Conservation (phyloP, 257 asterid species). For the Sherardia arvensis region DNA sequence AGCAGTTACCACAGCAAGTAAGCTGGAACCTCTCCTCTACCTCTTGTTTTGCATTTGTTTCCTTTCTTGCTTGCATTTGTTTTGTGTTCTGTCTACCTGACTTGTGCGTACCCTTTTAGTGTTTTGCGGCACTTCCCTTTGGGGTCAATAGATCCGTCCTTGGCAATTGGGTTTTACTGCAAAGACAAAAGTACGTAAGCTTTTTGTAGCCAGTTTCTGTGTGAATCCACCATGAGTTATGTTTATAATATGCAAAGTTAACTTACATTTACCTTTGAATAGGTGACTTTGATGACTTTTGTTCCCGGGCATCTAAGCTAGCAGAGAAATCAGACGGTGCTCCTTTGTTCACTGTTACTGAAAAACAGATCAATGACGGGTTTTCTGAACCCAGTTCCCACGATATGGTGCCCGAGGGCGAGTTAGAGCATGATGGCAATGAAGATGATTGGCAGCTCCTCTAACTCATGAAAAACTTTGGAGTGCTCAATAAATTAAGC, state of each 20-base stretch:
- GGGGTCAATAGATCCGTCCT: slow-evolving; percentile 84
- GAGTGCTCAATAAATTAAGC: not conserved
- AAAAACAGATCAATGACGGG: slow-evolving; percentile 30
- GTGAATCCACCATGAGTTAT: no score
- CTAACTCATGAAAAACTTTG: slow-evolving; percentile 17
- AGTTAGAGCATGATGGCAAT: slow-evolving; percentile 30
- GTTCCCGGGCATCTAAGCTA: slow-evolving; percentile 54
- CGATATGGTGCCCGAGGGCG: slow-evolving; percentile 19
- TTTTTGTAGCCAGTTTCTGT: not conserved
- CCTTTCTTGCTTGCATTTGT: not conserved
- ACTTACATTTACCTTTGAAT: slow-evolving; percentile 10
- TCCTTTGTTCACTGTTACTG: slow-evolving; percentile 69
- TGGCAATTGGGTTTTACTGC: slow-evolving; percentile 89
- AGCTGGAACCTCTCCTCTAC: slow-evolving; percentile 14
- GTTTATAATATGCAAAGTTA: not conserved
- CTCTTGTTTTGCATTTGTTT: not conserved
- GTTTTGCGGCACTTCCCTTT: slow-evolving; percentile 63
- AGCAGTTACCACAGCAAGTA: slow-evolving; percentile 88
- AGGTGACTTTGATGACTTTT: slow-evolving; percentile 89
- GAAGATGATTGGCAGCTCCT: slow-evolving; percentile 98
- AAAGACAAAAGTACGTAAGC: slow-evolving; percentile 46
- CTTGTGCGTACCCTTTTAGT: slow-evolving; percentile 34
- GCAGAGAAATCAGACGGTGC: slow-evolving; percentile 70
- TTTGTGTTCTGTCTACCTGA: slow-evolving; percentile 1
- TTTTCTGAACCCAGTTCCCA: slow-evolving; percentile 22